Base-by-base conservation (phyloP, 495 filamentous ascomycete species). In the Bacidia gigantensis region DNA sequence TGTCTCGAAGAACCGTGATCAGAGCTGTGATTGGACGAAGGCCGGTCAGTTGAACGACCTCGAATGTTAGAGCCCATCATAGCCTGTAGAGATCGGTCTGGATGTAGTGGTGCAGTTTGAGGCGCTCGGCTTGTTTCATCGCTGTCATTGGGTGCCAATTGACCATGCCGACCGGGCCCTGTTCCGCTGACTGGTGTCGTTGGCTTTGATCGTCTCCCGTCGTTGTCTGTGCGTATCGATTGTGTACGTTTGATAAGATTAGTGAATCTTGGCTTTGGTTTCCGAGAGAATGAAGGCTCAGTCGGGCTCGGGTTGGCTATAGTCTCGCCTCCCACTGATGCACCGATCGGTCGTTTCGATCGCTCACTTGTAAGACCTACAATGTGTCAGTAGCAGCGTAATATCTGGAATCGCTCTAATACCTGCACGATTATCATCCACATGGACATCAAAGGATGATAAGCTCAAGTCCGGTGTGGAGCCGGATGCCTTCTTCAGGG, bases 21-120 rank as follows among this genome's bases (percentile, higher is more conserved):
- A 21, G 51, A 46, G 24, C 52, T 53, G 32, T 20, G 54, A 21
- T 56, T 59, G 17, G 40, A 24, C 7, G 60, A 51, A 17, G 68
- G 70, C 14, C 84, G 76, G 58, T 89, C 83, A 52, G 74, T 75
- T 3, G 81, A 83, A 50, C 78, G 76, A 49, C 77, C 81, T 41
- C 82, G 75, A 44, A 67, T 67, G 9, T 69, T 68, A 29, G 82
- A 76, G 41, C 69, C 73, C 70, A 84, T 82, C 65, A 81, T 78
- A 17, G 80, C 72, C 44, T 77, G 74, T 51, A 78, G 77, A 2
- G 79, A 74, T 46, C 79, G 74, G 43, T 88, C 81, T 20, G 71
- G 77, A 20, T 72, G 61, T 23, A 83, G 63, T 2, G 83, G 78
- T 11, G 84, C 77, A 0, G 81, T 80, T 60, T 69, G 79, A 14